These are phyloP conservation scores for Dactylorhiza incarnata DNA, from an alignment of 106 monocot species.

Conservation along the genomic window DNA sequence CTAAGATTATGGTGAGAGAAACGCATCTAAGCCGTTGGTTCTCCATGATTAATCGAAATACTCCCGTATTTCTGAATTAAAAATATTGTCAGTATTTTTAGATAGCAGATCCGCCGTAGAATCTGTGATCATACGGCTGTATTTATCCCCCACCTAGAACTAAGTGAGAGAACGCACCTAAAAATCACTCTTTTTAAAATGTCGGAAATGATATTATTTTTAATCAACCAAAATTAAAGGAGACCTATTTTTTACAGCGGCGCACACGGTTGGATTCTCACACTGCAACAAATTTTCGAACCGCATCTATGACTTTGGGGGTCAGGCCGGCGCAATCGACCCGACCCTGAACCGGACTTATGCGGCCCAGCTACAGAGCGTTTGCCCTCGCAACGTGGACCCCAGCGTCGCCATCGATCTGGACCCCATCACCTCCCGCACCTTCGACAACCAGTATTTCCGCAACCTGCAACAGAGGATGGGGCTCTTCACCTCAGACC, in stretches of 20 bases:
- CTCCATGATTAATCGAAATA: no score
- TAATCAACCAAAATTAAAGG: background rate
- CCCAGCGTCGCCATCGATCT: conserved; percentile 30
- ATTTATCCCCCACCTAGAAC: no score
- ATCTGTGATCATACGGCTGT: no score
- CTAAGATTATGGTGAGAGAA: no score
- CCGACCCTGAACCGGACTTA: conserved; percentile 41
- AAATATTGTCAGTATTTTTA: no score
- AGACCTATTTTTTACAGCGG: conserved; percentile 14
- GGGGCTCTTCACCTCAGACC: conserved; percentile 65
- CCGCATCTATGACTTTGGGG: conserved; percentile 46
- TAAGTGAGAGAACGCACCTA: no score
- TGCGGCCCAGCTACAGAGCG: conserved; percentile 25
- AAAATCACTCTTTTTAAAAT: no score
- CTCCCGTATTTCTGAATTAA: no score
- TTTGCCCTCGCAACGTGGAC: conserved; percentile 29
- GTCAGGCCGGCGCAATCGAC: conserved; percentile 19
- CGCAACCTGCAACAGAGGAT: conserved; percentile 51
- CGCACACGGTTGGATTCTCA: conserved; percentile 50
- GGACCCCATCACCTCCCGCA: conserved; percentile 49
- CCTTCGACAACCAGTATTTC: conserved; percentile 71
- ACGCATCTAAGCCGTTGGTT: no score
- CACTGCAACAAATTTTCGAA: conserved; percentile 39
- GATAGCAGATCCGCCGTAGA: no score
- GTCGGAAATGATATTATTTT: background rate